Conservation (phyloP, 495 filamentous ascomycete genomes). For the Aspergillus carlsbadensis region DNA sequence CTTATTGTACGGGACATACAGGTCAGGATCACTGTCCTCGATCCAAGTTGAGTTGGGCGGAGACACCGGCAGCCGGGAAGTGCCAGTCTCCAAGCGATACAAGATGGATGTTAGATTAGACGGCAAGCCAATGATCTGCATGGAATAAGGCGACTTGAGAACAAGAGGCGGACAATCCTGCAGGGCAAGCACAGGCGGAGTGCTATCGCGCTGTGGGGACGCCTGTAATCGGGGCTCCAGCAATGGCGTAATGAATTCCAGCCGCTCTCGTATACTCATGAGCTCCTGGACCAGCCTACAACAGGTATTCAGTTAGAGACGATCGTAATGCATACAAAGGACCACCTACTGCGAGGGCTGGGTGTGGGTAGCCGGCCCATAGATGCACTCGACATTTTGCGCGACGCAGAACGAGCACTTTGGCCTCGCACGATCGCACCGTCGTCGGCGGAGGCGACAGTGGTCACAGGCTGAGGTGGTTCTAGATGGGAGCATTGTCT, state of each 20-base stretch:
- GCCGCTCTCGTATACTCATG: not conserved
- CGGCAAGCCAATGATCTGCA: not conserved
- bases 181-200: not conserved
- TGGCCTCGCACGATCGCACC: slow-evolving; percentile 3
- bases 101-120: not conserved
- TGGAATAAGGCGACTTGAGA: not conserved
- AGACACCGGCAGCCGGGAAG: not conserved
- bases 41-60: no score
- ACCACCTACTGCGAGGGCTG: not conserved
- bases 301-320: not conserved
- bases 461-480: not conserved
- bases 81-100: not conserved
- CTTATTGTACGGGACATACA: no score
- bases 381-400: not conserved
- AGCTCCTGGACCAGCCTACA: not conserved
- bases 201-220: not conserved
- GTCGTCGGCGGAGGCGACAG: slow-evolving; percentile 2
- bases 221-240: not conserved
- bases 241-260: not conserved
- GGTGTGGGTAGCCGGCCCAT: not conserved
- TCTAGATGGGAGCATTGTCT: not conserved
- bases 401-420: not conserved
- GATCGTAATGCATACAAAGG: not conserved
- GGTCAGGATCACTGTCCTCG: no score
- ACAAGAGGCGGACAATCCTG: not conserved